Percentiles rank a stretch among this genome's conserved stretches.
Conservation (phyloP, 768 basidiomycete species). For the Tremella yokohamensis region DNA sequence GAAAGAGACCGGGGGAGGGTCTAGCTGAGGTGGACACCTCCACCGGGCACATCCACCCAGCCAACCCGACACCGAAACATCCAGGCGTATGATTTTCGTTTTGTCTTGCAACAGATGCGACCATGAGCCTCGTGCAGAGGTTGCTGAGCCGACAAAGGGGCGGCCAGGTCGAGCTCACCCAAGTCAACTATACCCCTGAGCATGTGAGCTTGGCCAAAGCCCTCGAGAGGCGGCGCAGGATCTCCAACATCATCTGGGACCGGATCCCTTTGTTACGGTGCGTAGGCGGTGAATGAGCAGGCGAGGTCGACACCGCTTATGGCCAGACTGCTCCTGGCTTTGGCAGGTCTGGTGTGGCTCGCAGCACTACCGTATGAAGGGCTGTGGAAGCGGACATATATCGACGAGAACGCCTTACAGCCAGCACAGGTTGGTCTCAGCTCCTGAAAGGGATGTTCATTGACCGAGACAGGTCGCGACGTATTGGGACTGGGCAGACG, state of each 20-base stretch:
- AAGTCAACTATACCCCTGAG: conserved; percentile 30
- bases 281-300: neutral
- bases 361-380: conserved; percentile 65
- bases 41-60: conserved; percentile 2
- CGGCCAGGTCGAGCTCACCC: conserved; percentile 9
- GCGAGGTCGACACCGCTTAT: conserved; percentile 3
- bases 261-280: conserved; percentile 16
- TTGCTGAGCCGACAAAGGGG: conserved; percentile 17
- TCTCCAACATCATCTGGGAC: conserved; percentile 13
- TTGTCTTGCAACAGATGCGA: neutral
- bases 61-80: no score
- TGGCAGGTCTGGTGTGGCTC: conserved; percentile 75
- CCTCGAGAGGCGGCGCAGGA: conserved; percentile 20
- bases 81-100: neutral
- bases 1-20: neutral
- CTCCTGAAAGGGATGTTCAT: neutral
- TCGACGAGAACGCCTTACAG: conserved; percentile 94
- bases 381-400: conserved; percentile 68
- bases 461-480: conserved; percentile 67
- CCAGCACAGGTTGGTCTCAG: conserved; percentile 69
- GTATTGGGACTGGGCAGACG: conserved; percentile 87
- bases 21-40: conserved; percentile 3
- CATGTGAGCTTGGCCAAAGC: conserved; percentile 33
- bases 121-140: conserved; percentile 12
- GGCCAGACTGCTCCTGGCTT: conserved; percentile 4